Base-by-base conservation (phyloP, 2,329 filamentous ascomycete species). In the Diaporthe sp. region DNA sequence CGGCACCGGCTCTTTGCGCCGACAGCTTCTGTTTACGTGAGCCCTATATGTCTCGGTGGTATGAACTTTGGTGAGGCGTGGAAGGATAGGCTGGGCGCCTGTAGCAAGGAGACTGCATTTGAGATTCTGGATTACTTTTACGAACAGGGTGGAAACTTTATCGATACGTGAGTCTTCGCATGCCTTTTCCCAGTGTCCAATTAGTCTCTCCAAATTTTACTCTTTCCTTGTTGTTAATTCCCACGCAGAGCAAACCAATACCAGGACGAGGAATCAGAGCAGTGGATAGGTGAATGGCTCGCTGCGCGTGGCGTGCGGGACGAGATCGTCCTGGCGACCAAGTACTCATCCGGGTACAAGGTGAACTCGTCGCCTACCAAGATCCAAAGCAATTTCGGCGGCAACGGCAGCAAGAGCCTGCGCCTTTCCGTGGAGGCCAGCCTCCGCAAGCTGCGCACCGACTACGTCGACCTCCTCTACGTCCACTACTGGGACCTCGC, bases 251-350 rank as follows among this genome's bases (percentile, higher is more conserved):
- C 92, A 74, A 93, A 91, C 83, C 92, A 91, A 81, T 94, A 94
- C 82, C 92, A 93, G 78, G 83, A 86, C 73, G 86, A 85, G 76
- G 86, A 92, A 81, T 89, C 89, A 2, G 92, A 93, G 81, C 82
- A 55, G 40, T 92, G 92, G 89, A 85, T 94, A 74, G 93, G 93
- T 42, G 91, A 93, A 77, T 94, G 92, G 92, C 92, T 93, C 90
- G 85, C 87, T 78, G 87, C 87, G 75, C 88, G 90, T 13, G 86
- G 87, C n/a, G 89, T 89, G 75, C 88, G 93, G 30, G 92, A 94
- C 77, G 86, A 93, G 80, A 89, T 95, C 28, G 38, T 94, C 25
- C 85, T 94, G 71, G 92, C 92, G 0, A 94, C 92, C 75, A 94
- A 95, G 80, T 93, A 87, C 81, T 91, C 90, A 1, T 91, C 88